Evolutionary conservation across 805 yeast species (phyloP).

Genomic region (Saccharomycopsis oosterbeekiorum): DNA sequence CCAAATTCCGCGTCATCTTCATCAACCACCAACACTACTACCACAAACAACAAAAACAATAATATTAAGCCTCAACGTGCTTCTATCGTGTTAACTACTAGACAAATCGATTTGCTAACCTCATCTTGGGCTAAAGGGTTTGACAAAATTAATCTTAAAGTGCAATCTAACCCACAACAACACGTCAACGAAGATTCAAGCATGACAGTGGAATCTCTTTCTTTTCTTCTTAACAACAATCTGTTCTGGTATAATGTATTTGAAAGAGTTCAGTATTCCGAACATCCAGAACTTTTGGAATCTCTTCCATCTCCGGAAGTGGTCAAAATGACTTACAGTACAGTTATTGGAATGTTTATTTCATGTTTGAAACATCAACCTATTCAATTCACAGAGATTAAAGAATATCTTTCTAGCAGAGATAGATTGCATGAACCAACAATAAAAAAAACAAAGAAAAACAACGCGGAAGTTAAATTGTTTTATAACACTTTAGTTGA

Average conservation of each 20-base stretch:
- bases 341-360: neutral
- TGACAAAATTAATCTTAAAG: neutral
- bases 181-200: neutral
- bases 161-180: neutral
- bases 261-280: neutral
- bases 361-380: neutral
- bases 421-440: neutral
- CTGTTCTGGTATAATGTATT: neutral
- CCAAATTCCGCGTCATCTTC: neutral
- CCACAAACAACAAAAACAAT: neutral
- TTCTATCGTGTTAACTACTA: neutral
- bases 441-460: neutral
- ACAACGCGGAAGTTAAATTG: neutral
- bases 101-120: neutral
- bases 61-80: neutral
- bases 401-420: neutral
- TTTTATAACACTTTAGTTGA: neutral
- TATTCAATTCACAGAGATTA: neutral
- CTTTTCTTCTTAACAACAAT: neutral
- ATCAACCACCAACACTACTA: neutral
- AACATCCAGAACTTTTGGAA: neutral
- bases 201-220: neutral
- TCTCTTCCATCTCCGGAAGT: neutral
- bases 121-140: conserved; percentile 1
- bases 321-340: neutral